phyloP scores from a whole-genome alignment of 805 yeast species.

The Torulaspora gathmanii region DNA sequence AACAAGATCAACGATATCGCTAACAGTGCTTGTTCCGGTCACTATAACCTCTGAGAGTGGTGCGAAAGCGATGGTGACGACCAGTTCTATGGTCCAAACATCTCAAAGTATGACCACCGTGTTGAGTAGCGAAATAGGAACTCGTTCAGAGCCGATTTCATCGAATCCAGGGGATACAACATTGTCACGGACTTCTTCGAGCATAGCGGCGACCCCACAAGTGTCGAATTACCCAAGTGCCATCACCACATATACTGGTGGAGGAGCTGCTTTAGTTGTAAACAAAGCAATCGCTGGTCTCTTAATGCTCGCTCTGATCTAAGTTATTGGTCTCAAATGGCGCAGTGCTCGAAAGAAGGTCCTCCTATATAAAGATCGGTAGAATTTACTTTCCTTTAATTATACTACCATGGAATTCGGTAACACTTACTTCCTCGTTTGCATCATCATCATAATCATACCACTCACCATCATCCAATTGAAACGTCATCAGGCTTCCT shows the following conservation, averaged over 20 bases:
- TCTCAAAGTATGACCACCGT: neutral
- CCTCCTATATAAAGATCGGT: constrained; percentile 4
- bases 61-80: neutral
- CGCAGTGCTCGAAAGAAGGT: neutral
- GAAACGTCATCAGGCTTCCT: constrained; percentile 26
- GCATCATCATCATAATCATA: constrained; percentile 90
- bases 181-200: neutral
- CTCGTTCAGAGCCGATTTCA: neutral
- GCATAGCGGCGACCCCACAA: constrained; percentile 2
- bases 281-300: neutral
- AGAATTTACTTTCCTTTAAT: constrained; percentile 31
- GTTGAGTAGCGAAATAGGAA: neutral
- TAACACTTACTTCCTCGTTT: constrained; percentile 72
- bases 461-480: constrained; percentile 81
- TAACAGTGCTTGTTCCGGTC: constrained; percentile 4
- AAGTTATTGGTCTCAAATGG: neutral
- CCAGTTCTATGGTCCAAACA: neutral
- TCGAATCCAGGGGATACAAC: neutral
- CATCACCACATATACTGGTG: constrained; percentile 1
- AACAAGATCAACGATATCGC: constrained; percentile 1
- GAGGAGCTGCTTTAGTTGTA: constrained; percentile 1
- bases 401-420: constrained; percentile 67
- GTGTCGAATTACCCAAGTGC: neutral
- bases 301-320: constrained; percentile 3
- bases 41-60: constrained; percentile 3